Evolutionary conservation across 495 filamentous ascomycete genomes (phyloP).

Genomic region (Bombardia bombarda): DNA sequence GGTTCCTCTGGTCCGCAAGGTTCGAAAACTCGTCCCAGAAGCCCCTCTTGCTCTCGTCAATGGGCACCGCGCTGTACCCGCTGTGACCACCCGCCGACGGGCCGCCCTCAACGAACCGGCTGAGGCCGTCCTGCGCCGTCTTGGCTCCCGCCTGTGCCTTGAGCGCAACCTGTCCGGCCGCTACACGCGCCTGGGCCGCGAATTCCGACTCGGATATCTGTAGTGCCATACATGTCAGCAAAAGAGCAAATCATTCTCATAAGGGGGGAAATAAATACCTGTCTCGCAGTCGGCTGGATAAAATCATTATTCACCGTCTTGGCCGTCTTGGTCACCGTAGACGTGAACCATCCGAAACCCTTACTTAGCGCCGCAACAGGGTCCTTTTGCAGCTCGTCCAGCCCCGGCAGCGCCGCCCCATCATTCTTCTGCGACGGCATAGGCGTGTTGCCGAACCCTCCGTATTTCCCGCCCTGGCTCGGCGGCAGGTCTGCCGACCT

Average conservation of each 20-base stretch:
- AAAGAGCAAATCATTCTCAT: not conserved
- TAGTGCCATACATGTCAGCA: not conserved
- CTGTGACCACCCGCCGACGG: slow-evolving; percentile 23
- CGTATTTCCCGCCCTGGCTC: slow-evolving; percentile 84
- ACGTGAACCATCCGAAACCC: slow-evolving; percentile 89
- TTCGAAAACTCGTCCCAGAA: slow-evolving; percentile 84
- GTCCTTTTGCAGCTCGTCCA: slow-evolving; percentile 85
- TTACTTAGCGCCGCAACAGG: slow-evolving; percentile 82
- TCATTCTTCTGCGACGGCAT: slow-evolving; percentile 32
- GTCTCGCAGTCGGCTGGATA: slow-evolving; percentile 83
- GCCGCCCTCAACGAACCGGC: slow-evolving; percentile 67
- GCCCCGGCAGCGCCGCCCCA: slow-evolving; percentile 44
- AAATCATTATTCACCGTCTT: slow-evolving; percentile 83
- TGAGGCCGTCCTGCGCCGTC: slow-evolving; percentile 68
- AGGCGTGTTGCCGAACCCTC: slow-evolving; percentile 76
- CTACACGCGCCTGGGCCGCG: slow-evolving; percentile 66
- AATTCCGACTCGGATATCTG: slow-evolving; percentile 84
- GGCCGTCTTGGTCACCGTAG: slow-evolving; percentile 75
- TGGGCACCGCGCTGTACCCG: slow-evolving; percentile 25
- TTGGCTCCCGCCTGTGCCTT: slow-evolving; percentile 52
- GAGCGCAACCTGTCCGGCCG: slow-evolving; percentile 59
- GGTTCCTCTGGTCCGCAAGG: slow-evolving; percentile 38
- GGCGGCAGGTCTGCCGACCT: slow-evolving; percentile 69
- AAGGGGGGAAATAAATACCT: slow-evolving; percentile 38
- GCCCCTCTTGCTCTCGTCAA: slow-evolving; percentile 60